Evolutionary conservation across 257 asterid species (phyloP), one percentile per base, ranked within the genome.

Genomic region (Henckelia pumila): DNA sequence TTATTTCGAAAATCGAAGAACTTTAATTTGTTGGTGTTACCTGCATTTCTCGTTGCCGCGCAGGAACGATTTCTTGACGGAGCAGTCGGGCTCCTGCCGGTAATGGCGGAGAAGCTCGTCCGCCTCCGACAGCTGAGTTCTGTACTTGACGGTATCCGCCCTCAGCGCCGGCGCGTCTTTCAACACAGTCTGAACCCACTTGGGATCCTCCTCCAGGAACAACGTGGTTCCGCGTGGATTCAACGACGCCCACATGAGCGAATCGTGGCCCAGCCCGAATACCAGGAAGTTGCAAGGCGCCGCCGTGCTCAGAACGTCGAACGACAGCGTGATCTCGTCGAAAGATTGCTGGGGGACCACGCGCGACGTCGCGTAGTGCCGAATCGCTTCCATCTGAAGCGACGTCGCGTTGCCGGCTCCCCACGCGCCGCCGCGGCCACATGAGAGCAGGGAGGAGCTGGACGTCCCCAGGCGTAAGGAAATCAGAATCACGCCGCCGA

Each of bases 201-300:
- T 73, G 1, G 89, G 90, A 53, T 83, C 91, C 75, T 92, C 98
- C 75, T 92, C 98, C 17, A 92, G 84, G 83, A 92, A 92, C 6
- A 86, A 52, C 20, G 97, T 92, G 62, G 56, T 78, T 69, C 98
- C 98, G 53, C 83, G 81, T 11, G 91, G 71, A 30, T 92, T 92
- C 19, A 88, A 73, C 5, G 88, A 74, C 14, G 88, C 82, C 97
- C 98, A 92, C 97, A 89, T 92, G 17, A 88, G 79, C 0, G 98
- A 92, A 50, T 89, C 97, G 25, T 75, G 87, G 7, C 97, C 98
- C 19, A 92, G 81, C 24, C 98, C 97, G 70, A 88, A 92, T 7
- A 92, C 92, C 7, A 92, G 86, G 68, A 92, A 88, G 61, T 88
- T 81, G 76, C 83, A 68, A n/a, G 92, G 85, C 14, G 74, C 65